Evolutionary conservation across 768 basidiomycete species (phyloP).

Genomic region (Naganishia kalamii): DNA sequence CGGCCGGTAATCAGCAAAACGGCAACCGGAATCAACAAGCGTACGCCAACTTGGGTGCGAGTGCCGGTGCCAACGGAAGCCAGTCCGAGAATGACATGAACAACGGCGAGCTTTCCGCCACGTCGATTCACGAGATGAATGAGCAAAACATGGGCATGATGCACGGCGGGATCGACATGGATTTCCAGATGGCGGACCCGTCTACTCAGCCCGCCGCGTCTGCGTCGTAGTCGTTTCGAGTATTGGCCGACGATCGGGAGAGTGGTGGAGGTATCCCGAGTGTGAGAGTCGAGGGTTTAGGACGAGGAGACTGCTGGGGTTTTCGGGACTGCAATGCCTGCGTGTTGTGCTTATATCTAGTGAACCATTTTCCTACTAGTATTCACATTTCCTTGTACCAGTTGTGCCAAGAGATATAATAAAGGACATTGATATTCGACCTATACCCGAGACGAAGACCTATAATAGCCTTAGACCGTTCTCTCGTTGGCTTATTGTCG

Average conservation of each 20-base stretch:
- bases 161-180: constrained; percentile 25
- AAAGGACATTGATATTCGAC: too few relatives aligned
- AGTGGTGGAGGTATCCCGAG: not conserved
- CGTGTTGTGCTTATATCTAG: constrained; percentile 8
- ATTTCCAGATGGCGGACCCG: constrained; percentile 14
- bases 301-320: not conserved
- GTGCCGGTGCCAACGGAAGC: not conserved
- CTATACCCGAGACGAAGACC: too few relatives aligned
- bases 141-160: constrained; percentile 25
- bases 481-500: not conserved
- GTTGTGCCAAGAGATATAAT: not conserved
- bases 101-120: constrained; percentile 4
- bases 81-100: not conserved
- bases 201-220: not conserved
- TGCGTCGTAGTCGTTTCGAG: not conserved
- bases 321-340: not conserved
- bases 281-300: too few relatives aligned
- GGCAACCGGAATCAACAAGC: not conserved
- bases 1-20: not conserved
- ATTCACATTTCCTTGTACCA: not conserved
- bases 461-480: too few relatives aligned
- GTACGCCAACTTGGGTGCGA: constrained; percentile 1
- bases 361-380: not conserved
- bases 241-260: not conserved
- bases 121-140: constrained; percentile 18